Percentiles rank a stretch among this genome's conserved stretches.
These are phyloP conservation scores for Phyllosticta citriasiana DNA, from an alignment of 2,329 filamentous ascomycete species.

Conservation along the genomic window DNA sequence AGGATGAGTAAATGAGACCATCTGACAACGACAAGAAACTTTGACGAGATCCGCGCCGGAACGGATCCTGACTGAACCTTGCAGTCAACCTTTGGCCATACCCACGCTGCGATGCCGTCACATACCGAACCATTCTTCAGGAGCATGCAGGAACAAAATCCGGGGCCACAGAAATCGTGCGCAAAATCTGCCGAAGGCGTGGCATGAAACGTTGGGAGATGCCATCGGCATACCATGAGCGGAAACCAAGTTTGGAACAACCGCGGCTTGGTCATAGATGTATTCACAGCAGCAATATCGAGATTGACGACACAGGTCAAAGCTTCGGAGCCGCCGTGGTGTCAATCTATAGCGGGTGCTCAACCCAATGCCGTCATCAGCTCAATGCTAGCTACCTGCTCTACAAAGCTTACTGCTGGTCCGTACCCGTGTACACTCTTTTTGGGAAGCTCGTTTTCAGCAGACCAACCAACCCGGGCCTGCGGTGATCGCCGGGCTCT, in stretches of 20 bases:
- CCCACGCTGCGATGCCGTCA: not conserved
- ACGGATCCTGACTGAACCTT: not conserved
- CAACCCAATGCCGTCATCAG: not conserved
- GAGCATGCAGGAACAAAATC: not conserved
- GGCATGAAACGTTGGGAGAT: no score
- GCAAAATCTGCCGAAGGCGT: not conserved
- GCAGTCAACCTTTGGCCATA: not conserved
- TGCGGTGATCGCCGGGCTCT: not conserved
- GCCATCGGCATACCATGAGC: no score
- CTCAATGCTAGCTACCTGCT: not conserved
- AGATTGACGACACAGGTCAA: no score
- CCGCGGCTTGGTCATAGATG: no score
- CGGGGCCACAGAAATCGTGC: not conserved
- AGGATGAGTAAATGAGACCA: conserved; percentile 41
- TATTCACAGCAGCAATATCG: no score
- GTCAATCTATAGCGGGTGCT: not conserved
- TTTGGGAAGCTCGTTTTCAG: not conserved
- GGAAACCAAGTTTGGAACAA: no score
- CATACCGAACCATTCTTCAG: not conserved
- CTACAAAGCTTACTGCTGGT: not conserved
- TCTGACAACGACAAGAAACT: conserved; percentile 14
- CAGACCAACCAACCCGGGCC: not conserved
- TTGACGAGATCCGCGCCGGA: not conserved
- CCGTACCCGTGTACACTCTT: not conserved
- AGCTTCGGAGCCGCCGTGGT: not conserved